Percentiles rank a stretch among this genome's conserved stretches.
phyloP scores from a whole-genome alignment of 345 rosid species.

The Kandelia obovata region DNA sequence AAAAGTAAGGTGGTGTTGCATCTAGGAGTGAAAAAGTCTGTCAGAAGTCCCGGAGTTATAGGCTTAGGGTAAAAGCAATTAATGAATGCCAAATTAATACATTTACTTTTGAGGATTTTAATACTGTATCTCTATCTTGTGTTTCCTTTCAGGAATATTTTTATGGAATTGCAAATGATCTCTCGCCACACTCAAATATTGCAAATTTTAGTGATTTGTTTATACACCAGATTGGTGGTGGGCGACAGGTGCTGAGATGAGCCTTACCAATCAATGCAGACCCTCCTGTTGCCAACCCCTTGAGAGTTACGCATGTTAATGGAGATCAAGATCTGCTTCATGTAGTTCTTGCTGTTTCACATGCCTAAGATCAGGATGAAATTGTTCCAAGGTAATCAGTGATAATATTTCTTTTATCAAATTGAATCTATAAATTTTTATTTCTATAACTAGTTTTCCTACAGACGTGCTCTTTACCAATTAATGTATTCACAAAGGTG shows the following conservation, averaged over 20 bases:
- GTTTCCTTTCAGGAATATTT: slow-evolving; percentile 65
- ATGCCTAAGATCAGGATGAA: slow-evolving; percentile 71
- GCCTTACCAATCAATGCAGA: slow-evolving; percentile 78
- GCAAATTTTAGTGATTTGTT: slow-evolving; percentile 56
- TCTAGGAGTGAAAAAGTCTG: slow-evolving; percentile 61
- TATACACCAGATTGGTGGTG: slow-evolving; percentile 78
- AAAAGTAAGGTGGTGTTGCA: slow-evolving; percentile 88
- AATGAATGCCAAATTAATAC: neutral
- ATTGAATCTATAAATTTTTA: too few relatives aligned
- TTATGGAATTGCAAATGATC: slow-evolving; percentile 70
- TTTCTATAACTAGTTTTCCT: too few relatives aligned
- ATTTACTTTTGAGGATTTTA: neutral
- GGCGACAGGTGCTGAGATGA: slow-evolving; percentile 82
- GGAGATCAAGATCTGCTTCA: slow-evolving; percentile 60
- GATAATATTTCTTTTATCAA: neutral
- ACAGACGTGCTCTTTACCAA: too few relatives aligned
- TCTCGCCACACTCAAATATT: slow-evolving; percentile 68
- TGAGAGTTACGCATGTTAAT: slow-evolving; percentile 56
- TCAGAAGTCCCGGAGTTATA: slow-evolving; percentile 53
- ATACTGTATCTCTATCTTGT: slow-evolving; percentile 12
- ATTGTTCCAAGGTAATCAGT: slow-evolving; percentile 57
- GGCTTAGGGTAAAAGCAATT: slow-evolving; percentile 54
- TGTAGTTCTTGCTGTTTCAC: slow-evolving; percentile 80
- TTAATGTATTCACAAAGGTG: too few relatives aligned
- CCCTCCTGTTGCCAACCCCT: slow-evolving; percentile 64